These are phyloP conservation scores for Globisporangium iwayamae DNA, from an alignment of 352 stramenopile species.

Conservation along the genomic window DNA sequence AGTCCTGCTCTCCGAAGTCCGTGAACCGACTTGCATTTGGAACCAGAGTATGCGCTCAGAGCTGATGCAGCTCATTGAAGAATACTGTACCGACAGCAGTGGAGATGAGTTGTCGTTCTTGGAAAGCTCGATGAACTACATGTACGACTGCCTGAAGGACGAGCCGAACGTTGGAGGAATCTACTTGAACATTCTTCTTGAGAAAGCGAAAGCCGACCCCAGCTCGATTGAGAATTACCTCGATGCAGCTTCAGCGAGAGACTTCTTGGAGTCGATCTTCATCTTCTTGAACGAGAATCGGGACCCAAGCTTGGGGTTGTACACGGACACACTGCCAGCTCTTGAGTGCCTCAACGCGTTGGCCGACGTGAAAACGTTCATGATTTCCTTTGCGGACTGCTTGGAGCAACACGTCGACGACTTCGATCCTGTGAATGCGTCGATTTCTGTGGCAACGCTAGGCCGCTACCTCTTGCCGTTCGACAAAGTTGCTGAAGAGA, in stretches of 20 bases:
- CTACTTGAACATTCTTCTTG: conserved; percentile 63
- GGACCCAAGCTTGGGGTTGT: conserved; percentile 67
- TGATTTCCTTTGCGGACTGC: conserved; percentile 51
- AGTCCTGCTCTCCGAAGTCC: conserved; percentile 66
- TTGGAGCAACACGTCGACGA: conserved; percentile 64
- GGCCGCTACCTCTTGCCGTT: conserved; percentile 75
- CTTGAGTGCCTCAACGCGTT: conserved; percentile 71
- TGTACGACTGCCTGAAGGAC: conserved; percentile 76
- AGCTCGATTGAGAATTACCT: conserved; percentile 47
- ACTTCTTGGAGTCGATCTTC: conserved; percentile 67
- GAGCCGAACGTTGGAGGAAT: conserved; percentile 70
- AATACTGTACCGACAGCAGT: conserved; percentile 57
- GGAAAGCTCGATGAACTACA: conserved; percentile 67
- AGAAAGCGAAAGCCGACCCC: conserved; percentile 39
- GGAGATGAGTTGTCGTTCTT: conserved; percentile 61
- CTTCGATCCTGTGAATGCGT: conserved; percentile 55
- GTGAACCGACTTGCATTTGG: conserved; percentile 77
- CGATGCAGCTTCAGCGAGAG: conserved; percentile 45
- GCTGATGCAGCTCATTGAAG: conserved; percentile 69
- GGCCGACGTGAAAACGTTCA: conserved; percentile 58
- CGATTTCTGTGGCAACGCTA: conserved; percentile 71
- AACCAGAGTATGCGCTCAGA: conserved; percentile 57
- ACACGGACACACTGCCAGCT: conserved; percentile 69
- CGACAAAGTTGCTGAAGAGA: conserved; percentile 41
- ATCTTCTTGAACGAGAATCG: conserved; percentile 78